Base-by-base conservation (phyloP, 2,329 filamentous ascomycete species). In the Colletotrichum cordylinicola region DNA sequence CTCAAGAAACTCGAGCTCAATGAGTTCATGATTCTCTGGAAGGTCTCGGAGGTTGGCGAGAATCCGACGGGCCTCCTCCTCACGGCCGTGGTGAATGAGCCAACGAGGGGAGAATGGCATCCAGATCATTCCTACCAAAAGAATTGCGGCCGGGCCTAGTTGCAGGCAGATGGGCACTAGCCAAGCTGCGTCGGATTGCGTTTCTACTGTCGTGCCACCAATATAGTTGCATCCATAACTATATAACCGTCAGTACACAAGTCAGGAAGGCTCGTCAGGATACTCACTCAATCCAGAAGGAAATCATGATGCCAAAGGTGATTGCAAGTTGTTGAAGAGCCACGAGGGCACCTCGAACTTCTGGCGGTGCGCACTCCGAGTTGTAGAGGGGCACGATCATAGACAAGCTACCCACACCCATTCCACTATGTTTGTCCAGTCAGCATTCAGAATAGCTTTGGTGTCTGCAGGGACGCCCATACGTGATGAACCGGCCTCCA, bases 61-160 rank as follows among this genome's bases (percentile, higher is more conserved):
- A 2, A 92, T 91, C 12, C 82, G 82, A 18, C 91, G 90, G 0
- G 93, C 93, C 81, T 96, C 94, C 0, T 88, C 88, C 80, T 96
- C 93, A 43, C 93, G 92, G 72, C 86, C 87, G 79, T 94, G 92
- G 82, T 95, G 92, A 10, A 94, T 85, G 2, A 96, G 89, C 94
- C 94, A 96, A 78, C 94, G 89, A 0, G 94, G 94, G 0, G 91
- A 94, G 84, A 94, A 95, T 0, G 94, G 94, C 93, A 96, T 95
- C 85, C 94, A 95, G 13, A 94, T 80, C 90, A 96, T 96, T 48
- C 94, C 94, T 13, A 89, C 79, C 33, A 93, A 91, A 2, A 96
- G 89, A 6, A 95, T 79, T 3, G 92, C 79, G 1, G 93, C 94
- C 0, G 94, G 94, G 0, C 88, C 87, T 5, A 96, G 87, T 80